These are phyloP conservation scores for Platismatia glauca DNA, from an alignment of 495 filamentous ascomycete species.

Conservation along the genomic window DNA sequence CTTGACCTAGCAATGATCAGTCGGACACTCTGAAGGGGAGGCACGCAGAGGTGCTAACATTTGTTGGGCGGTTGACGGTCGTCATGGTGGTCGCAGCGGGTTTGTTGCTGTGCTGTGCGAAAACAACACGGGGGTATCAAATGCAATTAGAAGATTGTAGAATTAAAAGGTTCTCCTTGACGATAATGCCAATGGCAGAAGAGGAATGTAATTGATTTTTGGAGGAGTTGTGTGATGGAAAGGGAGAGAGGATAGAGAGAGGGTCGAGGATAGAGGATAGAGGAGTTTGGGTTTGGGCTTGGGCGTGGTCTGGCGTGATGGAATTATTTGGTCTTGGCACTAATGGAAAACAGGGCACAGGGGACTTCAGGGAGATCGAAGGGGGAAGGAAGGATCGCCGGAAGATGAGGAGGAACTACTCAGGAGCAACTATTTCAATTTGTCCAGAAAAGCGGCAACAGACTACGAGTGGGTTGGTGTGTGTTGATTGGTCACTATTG, in stretches of 20 bases:
- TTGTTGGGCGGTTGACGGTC: constrained; percentile 20
- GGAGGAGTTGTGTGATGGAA: constrained; percentile 1
- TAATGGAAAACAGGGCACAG: not conserved
- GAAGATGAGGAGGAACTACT: not conserved
- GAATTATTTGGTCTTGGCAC: not conserved
- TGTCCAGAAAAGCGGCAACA: not conserved
- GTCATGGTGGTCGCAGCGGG: not conserved
- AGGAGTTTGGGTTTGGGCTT: not conserved
- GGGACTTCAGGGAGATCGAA: not conserved
- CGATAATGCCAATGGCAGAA: constrained; percentile 4
- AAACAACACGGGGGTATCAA: constrained; percentile 14
- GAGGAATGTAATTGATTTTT: constrained; percentile 12
- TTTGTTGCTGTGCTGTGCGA: constrained; percentile 6
- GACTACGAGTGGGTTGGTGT: not conserved
- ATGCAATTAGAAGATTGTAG: constrained; percentile 7
- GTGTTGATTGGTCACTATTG: not conserved
- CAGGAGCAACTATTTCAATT: no score
- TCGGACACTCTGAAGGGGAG: not conserved
- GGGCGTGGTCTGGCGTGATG: not conserved
- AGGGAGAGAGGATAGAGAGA: not conserved
- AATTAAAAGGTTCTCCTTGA: constrained; percentile 4
- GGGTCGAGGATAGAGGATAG: not conserved
- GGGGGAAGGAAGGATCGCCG: not conserved
- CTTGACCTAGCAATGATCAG: constrained; percentile 31
- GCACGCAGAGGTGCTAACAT: not conserved